phyloP scores from a whole-genome alignment of 176 grass and related monocot species.

The Triticum monococcum region DNA sequence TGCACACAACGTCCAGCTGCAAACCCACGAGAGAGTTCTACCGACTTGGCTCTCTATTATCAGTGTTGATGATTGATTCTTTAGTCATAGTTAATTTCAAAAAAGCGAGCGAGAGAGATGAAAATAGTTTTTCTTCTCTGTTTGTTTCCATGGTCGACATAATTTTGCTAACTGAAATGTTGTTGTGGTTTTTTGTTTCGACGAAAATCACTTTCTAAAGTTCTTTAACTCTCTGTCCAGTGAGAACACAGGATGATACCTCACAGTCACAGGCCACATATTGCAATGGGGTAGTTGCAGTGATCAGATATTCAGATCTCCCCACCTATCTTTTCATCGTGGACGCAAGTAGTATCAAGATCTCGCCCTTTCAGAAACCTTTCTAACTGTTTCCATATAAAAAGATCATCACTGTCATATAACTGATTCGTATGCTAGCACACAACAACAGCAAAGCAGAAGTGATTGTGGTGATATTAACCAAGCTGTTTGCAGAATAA shows the following conservation, averaged over 20 bases:
- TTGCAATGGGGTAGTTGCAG: background rate
- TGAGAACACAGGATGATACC: background rate
- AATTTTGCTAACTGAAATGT: too few species aligned
- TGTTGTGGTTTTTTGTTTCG: background rate
- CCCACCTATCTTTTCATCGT: background rate
- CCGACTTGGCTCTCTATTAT: background rate
- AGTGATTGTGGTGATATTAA: background rate
- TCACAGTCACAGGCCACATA: background rate
- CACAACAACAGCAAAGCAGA: background rate
- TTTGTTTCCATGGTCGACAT: background rate
- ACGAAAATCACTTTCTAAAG: background rate
- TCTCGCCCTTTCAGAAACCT: background rate
- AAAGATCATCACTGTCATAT: background rate
- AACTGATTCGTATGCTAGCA: background rate
- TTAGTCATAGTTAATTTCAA: background rate
- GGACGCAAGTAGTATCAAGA: background rate
- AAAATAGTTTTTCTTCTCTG: background rate
- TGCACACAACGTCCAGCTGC: background rate
- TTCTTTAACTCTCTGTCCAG: background rate
- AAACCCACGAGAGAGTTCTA: background rate
- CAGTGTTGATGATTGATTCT: background rate
- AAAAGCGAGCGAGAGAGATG: too few species aligned
- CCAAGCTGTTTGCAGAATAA: background rate
- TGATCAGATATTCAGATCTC: background rate
- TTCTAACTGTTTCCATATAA: background rate